Conservation (phyloP, 257 asterid species). For the Solanum paucissectum region DNA sequence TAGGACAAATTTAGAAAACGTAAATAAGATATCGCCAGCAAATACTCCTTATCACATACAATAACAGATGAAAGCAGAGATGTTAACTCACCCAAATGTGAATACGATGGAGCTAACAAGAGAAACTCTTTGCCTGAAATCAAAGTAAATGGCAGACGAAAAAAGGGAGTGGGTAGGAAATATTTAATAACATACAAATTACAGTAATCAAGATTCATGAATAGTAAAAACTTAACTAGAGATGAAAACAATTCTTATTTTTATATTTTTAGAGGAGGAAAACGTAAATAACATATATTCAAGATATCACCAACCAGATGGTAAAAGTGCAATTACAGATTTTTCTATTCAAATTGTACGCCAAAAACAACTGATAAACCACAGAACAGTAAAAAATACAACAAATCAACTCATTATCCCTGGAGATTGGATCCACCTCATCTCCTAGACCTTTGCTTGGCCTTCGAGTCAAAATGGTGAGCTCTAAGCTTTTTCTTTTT, state of each 20-base stretch:
- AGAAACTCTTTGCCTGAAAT: not conserved
- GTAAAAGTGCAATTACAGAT: not conserved
- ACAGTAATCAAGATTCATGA: not conserved
- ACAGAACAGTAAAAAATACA: not conserved
- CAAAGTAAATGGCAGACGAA: not conserved
- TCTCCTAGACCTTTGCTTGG: constrained; percentile 44
- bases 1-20: not conserved
- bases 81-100: not conserved
- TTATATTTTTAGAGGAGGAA: not conserved
- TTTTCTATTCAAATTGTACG: not conserved
- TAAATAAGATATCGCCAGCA: not conserved
- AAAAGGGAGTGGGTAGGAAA: not conserved
- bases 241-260: not conserved
- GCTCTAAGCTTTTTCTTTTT: constrained; percentile 83
- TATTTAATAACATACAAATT: not conserved
- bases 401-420: not conserved
- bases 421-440: constrained; percentile 5
- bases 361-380: not conserved
- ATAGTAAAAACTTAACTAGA: not conserved
- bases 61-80: not conserved
- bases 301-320: not conserved
- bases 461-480: constrained; percentile 84
- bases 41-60: not conserved
- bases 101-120: not conserved
- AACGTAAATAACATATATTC: not conserved